Conservation (phyloP, 2,329 filamentous ascomycete genomes). For the Coniochaeta sp. region DNA sequence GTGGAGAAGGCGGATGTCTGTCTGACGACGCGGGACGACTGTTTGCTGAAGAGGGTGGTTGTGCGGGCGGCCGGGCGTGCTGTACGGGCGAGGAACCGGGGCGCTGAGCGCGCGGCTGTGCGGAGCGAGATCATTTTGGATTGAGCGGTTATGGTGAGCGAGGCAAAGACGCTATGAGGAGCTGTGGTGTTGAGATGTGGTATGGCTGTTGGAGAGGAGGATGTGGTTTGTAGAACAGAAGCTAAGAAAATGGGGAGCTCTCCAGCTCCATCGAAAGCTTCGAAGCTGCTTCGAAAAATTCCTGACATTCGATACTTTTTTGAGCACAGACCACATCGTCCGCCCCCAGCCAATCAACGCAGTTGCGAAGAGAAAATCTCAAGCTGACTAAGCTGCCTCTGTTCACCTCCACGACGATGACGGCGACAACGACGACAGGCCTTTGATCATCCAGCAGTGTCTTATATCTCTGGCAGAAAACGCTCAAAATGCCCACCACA, state of each 20-base stretch:
- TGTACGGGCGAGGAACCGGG: slow-evolving; percentile 54
- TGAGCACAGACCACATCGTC: neutral
- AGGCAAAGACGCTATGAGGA: neutral
- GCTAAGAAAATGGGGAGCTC: neutral
- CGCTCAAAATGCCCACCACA: slow-evolving; percentile 59
- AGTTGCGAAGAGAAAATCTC: neutral
- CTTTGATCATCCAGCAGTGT: no score
- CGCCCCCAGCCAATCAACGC: slow-evolving; percentile 6
- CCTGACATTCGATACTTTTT: slow-evolving; percentile 4
- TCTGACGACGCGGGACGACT: slow-evolving; percentile 23
- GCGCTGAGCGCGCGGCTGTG: slow-evolving; percentile 56
- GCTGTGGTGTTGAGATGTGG: neutral
- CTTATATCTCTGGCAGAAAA: neutral
- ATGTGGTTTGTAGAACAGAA: neutral
- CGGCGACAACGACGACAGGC: neutral
- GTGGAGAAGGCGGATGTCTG: slow-evolving; percentile 34
- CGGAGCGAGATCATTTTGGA: slow-evolving; percentile 63
- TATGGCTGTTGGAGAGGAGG: neutral
- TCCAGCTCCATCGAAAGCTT: slow-evolving; percentile 11
- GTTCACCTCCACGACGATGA: neutral
- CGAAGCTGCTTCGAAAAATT: slow-evolving; percentile 8
- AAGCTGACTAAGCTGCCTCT: neutral
- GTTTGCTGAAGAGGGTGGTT: slow-evolving; percentile 28
- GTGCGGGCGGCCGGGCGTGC: slow-evolving; percentile 38
- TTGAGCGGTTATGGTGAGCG: neutral